These are phyloP conservation scores for Tinospora cordifolia DNA, from an alignment of 164 flowering plant genomes.

Conservation along the genomic window DNA sequence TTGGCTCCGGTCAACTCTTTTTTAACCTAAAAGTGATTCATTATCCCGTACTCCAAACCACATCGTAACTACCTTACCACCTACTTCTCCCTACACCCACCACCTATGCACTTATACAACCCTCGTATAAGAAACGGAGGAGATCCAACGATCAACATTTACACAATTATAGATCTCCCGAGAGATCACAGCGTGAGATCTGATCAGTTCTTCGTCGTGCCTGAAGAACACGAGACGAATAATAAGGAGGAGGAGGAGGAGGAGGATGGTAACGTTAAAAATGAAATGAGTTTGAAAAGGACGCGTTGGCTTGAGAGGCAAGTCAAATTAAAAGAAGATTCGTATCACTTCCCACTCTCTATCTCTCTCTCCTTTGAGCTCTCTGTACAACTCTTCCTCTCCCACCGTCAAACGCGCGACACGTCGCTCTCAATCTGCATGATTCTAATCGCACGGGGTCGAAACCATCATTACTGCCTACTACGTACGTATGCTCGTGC, in stretches of 20 bases:
- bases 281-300: neutral
- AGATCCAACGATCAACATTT: neutral
- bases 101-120: neutral
- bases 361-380: neutral
- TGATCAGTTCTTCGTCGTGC: no score
- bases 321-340: constrained; percentile 2
- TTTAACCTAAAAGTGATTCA: neutral
- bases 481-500: neutral
- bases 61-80: neutral
- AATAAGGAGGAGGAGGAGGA: no score
- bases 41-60: neutral
- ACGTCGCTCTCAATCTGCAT: neutral
- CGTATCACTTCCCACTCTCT: constrained; percentile 1
- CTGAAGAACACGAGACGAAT: no score
- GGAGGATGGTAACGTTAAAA: neutral
- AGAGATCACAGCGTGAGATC: no score
- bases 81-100: neutral
- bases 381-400: neutral
- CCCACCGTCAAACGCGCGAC: neutral
- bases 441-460: neutral
- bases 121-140: neutral
- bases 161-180: no score
- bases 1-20: neutral
- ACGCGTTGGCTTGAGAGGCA: neutral
- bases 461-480: neutral